A percentile compares a stretch with the other conserved stretches of the same genome.
phyloP scores from a whole-genome alignment of 1,139 yeast species.

The Zhuliangozyma blackwelliae region DNA sequence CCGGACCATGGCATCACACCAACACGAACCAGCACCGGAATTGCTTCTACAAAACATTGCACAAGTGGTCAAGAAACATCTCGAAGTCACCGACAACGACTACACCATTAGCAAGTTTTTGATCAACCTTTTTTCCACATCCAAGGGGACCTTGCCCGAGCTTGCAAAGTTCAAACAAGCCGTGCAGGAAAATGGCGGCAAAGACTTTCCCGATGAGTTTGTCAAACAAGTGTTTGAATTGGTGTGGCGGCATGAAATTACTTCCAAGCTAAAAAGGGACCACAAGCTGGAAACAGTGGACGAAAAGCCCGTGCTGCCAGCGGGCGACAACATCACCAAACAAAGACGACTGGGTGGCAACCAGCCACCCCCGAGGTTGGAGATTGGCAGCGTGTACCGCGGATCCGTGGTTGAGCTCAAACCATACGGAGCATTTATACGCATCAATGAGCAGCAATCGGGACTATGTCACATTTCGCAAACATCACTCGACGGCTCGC shows the following conservation, averaged over 20 bases:
- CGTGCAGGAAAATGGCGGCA: slow-evolving; percentile 59
- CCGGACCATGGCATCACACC: not conserved
- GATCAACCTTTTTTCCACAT: slow-evolving; percentile 39
- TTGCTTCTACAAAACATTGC: not conserved
- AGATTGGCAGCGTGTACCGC: slow-evolving; percentile 44
- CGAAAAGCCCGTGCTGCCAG: not conserved
- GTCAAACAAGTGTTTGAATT: slow-evolving; percentile 32
- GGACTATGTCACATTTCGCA: slow-evolving; percentile 82
- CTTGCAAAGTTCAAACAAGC: slow-evolving; percentile 36
- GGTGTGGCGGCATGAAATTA: slow-evolving; percentile 18
- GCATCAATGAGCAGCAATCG: slow-evolving; percentile 21
- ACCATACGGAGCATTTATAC: slow-evolving; percentile 75
- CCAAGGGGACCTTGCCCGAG: slow-evolving; percentile 9
- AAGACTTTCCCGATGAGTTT: slow-evolving; percentile 47
- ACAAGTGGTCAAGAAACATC: not conserved
- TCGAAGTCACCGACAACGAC: slow-evolving; percentile 30
- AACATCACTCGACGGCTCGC: slow-evolving; percentile 42
- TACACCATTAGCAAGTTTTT: slow-evolving; percentile 52
- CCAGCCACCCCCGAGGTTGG: slow-evolving; percentile 17
- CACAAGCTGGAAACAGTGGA: not conserved
- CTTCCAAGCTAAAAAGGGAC: not conserved
- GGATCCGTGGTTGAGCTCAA: slow-evolving; percentile 62
- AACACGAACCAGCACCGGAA: not conserved
- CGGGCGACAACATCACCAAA: not conserved
- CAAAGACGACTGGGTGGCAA: not conserved